Base-by-base conservation (phyloP, 2,329 filamentous ascomycete species). In the Aureobasidium sp. region DNA sequence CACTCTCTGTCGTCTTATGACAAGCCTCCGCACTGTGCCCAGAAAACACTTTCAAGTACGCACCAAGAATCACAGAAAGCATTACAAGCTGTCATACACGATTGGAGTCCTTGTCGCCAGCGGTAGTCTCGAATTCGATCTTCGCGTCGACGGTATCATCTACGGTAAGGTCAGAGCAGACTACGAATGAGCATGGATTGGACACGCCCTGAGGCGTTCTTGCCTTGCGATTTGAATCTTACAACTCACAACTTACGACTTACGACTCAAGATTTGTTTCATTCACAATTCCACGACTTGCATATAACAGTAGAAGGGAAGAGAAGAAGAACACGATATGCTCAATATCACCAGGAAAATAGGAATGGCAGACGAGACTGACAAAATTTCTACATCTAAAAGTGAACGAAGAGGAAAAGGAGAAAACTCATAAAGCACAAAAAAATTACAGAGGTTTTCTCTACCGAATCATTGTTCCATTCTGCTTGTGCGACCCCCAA, bases 141-240 rank as follows among this genome's bases (percentile, higher is more conserved):
- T 92, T 59, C 88, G 89, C 74, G 88, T 92, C 13, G 88, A 92
- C 70, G 88, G 88, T 0, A 84, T 89, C 15, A 79, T 87, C 65
- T 92, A 92, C 73, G 89, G 89, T 7, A 80, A 85, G 63, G 89
- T 92, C 1, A 85, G 89, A 70, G 88, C 88, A 0, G 88, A 91
- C 66, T 92, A 92, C 73, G 86, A 90, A 13, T 46, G 15, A 46
- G 39, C 5, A 32, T 32, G 29, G 29, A 32, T 32, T 8, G 29
- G 8, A 32, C 29, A 32, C 4, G 29, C 29, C 8, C 8, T 32
- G 29, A 32, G 29, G 8, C 29, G 8, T 8, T 32, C 29, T 32
- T 32, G n/a, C n/a, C 29, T 32, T 32, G 29, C n/a, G n/a, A n/a
- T n/a, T n/a, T n/a, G n/a, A n/a, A n/a, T n/a, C n/a, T n/a, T n/a